Conservation (phyloP, 2,329 filamentous ascomycete species). For the Neodidymelliopsis sp. region DNA sequence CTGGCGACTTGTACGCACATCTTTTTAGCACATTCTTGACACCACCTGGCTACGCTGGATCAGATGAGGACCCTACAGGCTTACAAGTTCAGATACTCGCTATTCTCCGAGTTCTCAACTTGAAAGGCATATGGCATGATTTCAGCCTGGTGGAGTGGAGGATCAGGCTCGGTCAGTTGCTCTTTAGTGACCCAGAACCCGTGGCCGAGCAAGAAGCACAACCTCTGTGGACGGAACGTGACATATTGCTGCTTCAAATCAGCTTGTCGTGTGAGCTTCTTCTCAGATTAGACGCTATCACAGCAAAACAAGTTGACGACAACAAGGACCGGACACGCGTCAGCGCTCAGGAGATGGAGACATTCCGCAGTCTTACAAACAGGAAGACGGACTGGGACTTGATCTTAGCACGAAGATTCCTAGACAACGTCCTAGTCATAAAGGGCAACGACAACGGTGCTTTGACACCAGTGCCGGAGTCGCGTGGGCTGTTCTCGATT, state of each 20-base stretch:
- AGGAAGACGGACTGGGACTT: slow-evolving; percentile 65
- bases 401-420: slow-evolving; percentile 60
- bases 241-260: slow-evolving; percentile 63
- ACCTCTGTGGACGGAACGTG: slow-evolving; percentile 53
- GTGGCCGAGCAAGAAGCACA: slow-evolving; percentile 28
- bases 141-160: slow-evolving; percentile 79
- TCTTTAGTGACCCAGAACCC: slow-evolving; percentile 63
- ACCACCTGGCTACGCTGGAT: slow-evolving; percentile 47
- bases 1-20: slow-evolving; percentile 59
- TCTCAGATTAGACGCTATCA: slow-evolving; percentile 60
- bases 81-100: slow-evolving; percentile 74
- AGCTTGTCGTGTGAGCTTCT: slow-evolving; percentile 63
- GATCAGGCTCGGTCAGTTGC: slow-evolving; percentile 73
- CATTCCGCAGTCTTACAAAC: slow-evolving; percentile 57
- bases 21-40: slow-evolving; percentile 54
- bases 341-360: slow-evolving; percentile 53
- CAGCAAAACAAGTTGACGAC: slow-evolving; percentile 36
- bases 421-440: slow-evolving; percentile 59
- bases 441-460: slow-evolving; percentile 30
- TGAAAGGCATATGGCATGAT: slow-evolving; percentile 75
- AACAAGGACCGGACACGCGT: slow-evolving; percentile 52
- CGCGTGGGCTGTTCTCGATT: slow-evolving; percentile 39
- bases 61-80: slow-evolving; percentile 64
- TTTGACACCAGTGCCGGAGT: slow-evolving; percentile 28
- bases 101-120: slow-evolving; percentile 69